Evolutionary conservation across 257 asterid genomes (phyloP), one percentile per base, ranked within the genome.

Genomic region (Ligustrum vulgare): DNA sequence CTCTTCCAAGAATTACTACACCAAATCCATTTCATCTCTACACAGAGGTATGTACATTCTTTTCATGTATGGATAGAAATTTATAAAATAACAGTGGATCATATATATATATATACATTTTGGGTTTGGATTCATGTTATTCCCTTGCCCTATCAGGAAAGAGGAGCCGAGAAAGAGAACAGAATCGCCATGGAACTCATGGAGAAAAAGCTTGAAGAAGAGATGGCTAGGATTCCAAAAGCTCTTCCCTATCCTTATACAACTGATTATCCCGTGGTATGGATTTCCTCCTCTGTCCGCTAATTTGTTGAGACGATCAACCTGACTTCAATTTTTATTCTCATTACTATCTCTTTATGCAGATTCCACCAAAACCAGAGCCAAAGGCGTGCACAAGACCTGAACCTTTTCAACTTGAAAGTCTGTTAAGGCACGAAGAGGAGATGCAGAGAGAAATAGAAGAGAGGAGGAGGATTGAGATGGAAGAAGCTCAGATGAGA

Each of bases 221-320:
- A 93, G 78, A 85, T 80, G 72, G 93, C 94, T 65, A 86, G 98
- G 78, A 60, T 91, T 69, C 98, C 97, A 8, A 86, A 76, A 82
- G 99, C 99, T 69, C 80, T 79, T 78, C 98, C 98, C 28, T 95
- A 95, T 86, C 99, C 99, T 66, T 95, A 93, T 78, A 95, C 99
- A 72, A 95, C 97, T 74, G 98, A 95, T 67, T 95, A 85, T 77
- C 99, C 99, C 9, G 91, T 92, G 92, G 98, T 91, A 88, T 63
- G 80, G 18, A 67, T 58, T 3, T 67, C 8, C 8, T 54, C 34
- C n/a, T 35, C 34, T 3, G 28, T 39, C 32, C 54, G 31, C 9
- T 47, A 20, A 36, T 65, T 12, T 66, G 35, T 77, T 32, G 22
- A 9, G 68, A 15, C 6, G 35, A 58, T 36, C 70, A 12, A 49